A percentile compares a stretch with the other conserved stretches of the same genome.
These are phyloP conservation scores for Spergularia bocconei DNA, from an alignment of 148 eudicot species.

Conservation along the genomic window DNA sequence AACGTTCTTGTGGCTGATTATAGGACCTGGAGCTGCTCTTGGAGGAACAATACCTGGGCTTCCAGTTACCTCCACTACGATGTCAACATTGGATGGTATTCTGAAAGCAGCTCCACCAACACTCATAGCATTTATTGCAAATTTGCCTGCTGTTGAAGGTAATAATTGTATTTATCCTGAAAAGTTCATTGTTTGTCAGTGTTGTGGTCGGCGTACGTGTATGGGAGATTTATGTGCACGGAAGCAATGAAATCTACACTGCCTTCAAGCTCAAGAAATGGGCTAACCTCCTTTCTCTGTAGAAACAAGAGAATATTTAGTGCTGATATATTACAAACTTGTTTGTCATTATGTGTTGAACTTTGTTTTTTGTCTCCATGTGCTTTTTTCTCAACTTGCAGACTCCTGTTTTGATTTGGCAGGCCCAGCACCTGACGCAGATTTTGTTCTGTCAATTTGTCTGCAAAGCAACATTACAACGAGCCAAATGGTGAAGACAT, in stretches of 20 bases:
- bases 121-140: conserved; percentile 62
- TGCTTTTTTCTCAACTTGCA: background rate
- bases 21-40: conserved; percentile 33
- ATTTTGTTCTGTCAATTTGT: conserved; percentile 83
- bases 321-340: background rate
- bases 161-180: conserved; percentile 7
- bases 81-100: conserved; percentile 56
- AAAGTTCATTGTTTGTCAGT: background rate
- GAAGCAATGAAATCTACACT: background rate
- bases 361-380: background rate
- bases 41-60: conserved; percentile 45
- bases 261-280: background rate
- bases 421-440: conserved; percentile 93
- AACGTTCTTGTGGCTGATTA: conserved; percentile 9
- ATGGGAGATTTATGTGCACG: background rate
- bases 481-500: conserved; percentile 38
- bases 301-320: too few species aligned
- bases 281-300: background rate
- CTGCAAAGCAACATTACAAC: conserved; percentile 75
- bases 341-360: background rate
- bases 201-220: background rate
- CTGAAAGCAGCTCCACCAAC: conserved; percentile 71
- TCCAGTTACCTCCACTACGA: conserved; percentile 35
- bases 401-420: conserved; percentile 20
- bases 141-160: conserved; percentile 89